phyloP scores from a whole-genome alignment of 2,329 filamentous ascomycete genomes.

The Stachybotrys elegans region DNA sequence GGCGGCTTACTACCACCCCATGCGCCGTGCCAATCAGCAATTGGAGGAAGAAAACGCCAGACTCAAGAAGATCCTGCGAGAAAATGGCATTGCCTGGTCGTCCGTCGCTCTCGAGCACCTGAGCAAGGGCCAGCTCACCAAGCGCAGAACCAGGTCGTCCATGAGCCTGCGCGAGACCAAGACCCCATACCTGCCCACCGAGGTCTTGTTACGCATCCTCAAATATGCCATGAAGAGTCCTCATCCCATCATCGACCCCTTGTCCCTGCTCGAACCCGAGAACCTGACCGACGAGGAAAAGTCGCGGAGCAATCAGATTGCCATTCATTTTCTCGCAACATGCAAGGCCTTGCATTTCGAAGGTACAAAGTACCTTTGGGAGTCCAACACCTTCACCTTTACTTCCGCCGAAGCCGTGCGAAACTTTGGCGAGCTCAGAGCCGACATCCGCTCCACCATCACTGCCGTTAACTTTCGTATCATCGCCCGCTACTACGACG shows the following conservation, averaged over 20 bases:
- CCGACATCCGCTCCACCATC: slow-evolving; percentile 37
- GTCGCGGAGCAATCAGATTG: slow-evolving; percentile 39
- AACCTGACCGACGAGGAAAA: slow-evolving; percentile 39
- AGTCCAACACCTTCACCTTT: slow-evolving; percentile 49
- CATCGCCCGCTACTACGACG: slow-evolving; percentile 52
- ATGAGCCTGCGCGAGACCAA: slow-evolving; percentile 20
- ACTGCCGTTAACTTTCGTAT: slow-evolving; percentile 45
- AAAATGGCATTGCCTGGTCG: slow-evolving; percentile 49
- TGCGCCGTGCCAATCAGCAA: slow-evolving; percentile 40
- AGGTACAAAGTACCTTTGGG: slow-evolving; percentile 45
- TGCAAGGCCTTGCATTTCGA: slow-evolving; percentile 45
- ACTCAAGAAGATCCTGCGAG: slow-evolving; percentile 46
- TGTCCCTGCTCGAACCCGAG: slow-evolving; percentile 38
- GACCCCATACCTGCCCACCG: slow-evolving; percentile 43
- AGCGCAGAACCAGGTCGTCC: slow-evolving; percentile 27
- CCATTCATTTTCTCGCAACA: slow-evolving; percentile 48
- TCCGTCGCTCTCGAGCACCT: slow-evolving; percentile 27
- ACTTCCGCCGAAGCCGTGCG: slow-evolving; percentile 45
- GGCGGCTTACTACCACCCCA: slow-evolving; percentile 40
- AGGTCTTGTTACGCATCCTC: slow-evolving; percentile 48
- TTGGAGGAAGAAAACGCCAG: slow-evolving; percentile 43
- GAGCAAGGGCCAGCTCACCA: slow-evolving; percentile 22
- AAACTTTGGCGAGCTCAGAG: slow-evolving; percentile 41
- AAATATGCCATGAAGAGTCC: slow-evolving; percentile 44
- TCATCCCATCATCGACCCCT: slow-evolving; percentile 48